Conservation (phyloP, 2,329 filamentous ascomycete species). For the Chrysoporthe austroafricana region DNA sequence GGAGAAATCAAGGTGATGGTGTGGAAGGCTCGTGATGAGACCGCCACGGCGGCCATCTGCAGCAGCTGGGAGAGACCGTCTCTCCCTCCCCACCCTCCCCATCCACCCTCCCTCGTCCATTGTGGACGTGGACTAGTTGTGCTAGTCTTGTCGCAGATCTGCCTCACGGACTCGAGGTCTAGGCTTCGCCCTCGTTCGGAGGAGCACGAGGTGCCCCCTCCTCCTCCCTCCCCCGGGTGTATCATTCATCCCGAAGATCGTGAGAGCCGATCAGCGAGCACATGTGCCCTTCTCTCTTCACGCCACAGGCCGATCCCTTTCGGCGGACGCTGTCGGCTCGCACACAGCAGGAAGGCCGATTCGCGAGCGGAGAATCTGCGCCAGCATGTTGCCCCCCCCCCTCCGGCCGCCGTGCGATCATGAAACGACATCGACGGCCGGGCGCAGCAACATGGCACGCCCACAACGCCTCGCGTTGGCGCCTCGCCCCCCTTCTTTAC, state of each 20-base stretch:
- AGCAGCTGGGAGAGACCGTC: not conserved
- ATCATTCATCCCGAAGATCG: not conserved
- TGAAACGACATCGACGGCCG: constrained; percentile 1
- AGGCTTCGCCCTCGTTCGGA: not conserved
- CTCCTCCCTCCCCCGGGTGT: not conserved
- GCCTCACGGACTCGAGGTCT: not conserved
- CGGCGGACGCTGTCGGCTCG: too few relatives aligned
- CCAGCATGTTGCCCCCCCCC: too few relatives aligned
- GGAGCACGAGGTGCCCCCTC: not conserved
- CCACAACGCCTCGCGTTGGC: not conserved
- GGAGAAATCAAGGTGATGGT: not conserved
- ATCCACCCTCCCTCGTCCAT: too few relatives aligned
- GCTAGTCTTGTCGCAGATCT: not conserved
- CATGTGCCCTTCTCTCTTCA: not conserved
- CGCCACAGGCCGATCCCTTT: too few relatives aligned
- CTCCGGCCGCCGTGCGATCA: not conserved
- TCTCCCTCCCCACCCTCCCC: not conserved
- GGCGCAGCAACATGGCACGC: not conserved
- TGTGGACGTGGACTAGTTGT: not conserved
- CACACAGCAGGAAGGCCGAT: too few relatives aligned
- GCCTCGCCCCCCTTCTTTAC: too few relatives aligned
- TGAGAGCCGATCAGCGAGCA: not conserved
- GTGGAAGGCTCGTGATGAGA: constrained; percentile 15
- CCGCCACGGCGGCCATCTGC: constrained; percentile 25
- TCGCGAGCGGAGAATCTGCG: too few relatives aligned